A percentile compares a stretch with the other conserved stretches of the same genome.
Evolutionary conservation across 495 filamentous ascomycete species (phyloP).

Genomic region (Hyaloscypha finlandica): DNA sequence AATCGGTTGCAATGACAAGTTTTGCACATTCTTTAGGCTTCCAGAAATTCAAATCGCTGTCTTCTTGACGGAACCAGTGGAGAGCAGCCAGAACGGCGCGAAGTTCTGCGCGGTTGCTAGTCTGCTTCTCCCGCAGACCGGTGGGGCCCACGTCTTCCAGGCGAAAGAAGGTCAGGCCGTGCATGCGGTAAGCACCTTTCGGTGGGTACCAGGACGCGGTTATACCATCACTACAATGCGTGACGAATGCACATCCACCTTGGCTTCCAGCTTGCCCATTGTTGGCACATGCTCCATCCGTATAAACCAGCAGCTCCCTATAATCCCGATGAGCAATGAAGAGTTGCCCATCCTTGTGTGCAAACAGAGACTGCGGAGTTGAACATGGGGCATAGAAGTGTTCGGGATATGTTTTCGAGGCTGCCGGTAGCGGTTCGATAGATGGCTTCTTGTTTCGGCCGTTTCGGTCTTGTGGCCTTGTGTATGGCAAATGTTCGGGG

Average conservation of each 20-base stretch:
- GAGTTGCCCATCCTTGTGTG: not conserved
- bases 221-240: not conserved
- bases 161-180: constrained; percentile 4
- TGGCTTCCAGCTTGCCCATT: constrained; percentile 25
- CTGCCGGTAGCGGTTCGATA: not conserved
- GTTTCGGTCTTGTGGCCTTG: not conserved
- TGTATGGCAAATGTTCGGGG: not conserved
- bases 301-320: constrained; percentile 6
- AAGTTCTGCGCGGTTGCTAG: constrained; percentile 45
- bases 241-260: constrained; percentile 32
- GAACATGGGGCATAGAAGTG: not conserved
- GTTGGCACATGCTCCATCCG: constrained; percentile 29
- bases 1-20: constrained; percentile 44
- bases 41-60: constrained; percentile 32
- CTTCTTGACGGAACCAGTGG: not conserved
- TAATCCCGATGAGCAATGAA: not conserved
- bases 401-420: not conserved
- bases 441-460: not conserved
- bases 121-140: constrained; percentile 30
- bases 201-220: not conserved
- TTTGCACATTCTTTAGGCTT: constrained; percentile 32
- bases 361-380: not conserved
- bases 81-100: constrained; percentile 45
- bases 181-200: not conserved
- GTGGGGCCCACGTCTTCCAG: constrained; percentile 34